Base-by-base conservation (phyloP, 2,329 filamentous ascomycete genomes). In the Pseudopithomyces maydicus region DNA sequence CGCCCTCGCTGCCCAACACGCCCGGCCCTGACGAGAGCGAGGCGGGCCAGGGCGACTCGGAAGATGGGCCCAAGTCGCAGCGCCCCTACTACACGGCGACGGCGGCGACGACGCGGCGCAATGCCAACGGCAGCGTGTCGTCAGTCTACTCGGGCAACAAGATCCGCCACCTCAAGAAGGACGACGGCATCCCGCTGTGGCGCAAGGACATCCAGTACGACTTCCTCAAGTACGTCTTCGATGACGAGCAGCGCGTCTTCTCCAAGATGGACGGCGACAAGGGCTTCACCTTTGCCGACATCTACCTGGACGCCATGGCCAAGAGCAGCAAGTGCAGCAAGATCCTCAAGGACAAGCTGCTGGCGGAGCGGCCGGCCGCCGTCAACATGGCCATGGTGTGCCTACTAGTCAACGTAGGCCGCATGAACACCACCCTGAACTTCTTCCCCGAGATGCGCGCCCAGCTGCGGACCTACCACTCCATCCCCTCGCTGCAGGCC, bases 371-470 rank as follows among this genome's bases (percentile, higher is more conserved):
- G 70, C 89, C 92, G 63, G 93, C 93, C 20, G 95, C 94, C 35
- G 92, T 97, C 75, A 94, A 92, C 71, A 99, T 99, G 95, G 95
- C 95, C 52, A 99, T 99, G 95, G 94, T 99, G 57, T 99, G 95
- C 77, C 81, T 99, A 63, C 80, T 99, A 68, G 95, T 99, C 74
- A 99, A 99, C 72, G 91, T 99, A 62, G 95, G 95, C 56, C 85
- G 95, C 62, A 99, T 99, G 95, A 99, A 99, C 77, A 99, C 95
- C 1, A 99, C 95, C 0, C 82, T 99, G 46, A 99, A 99, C 73
- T 98, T 99, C 82, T 99, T 99, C 74, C 95, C 95, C 20, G 95
- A 99, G 77, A 99, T 99, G 95, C 90, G 95, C 78, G 95, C 95
- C 29, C 95, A 99, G 73, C 83, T 99, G 32, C 89, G 95, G 74